A percentile compares a stretch with the other conserved stretches of the same genome.
Conservation (phyloP, 352 stramenopile species). For the Stramenopiles sp. region DNA sequence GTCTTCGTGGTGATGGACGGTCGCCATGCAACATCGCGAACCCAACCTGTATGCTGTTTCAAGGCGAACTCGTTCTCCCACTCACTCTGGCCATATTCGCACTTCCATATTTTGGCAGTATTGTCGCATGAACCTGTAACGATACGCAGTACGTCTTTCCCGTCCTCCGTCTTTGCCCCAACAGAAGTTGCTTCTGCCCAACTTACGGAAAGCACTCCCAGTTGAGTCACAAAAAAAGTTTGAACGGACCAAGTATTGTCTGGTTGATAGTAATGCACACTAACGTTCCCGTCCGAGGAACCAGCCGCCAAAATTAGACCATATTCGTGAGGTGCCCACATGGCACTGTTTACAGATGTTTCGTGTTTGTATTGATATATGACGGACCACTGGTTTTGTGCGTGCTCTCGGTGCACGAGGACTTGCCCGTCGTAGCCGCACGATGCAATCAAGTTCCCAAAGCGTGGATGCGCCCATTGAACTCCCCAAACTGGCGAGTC, state of each 20-base stretch:
- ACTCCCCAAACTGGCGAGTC: constrained; percentile 94
- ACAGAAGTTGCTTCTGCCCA: neutral
- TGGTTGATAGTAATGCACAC: constrained; percentile 49
- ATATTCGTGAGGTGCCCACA: constrained; percentile 89
- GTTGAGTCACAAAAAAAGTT: neutral
- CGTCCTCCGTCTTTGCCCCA: constrained; percentile 21
- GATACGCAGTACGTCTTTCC: constrained; percentile 37
- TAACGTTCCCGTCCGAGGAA: constrained; percentile 81
- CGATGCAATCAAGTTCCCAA: constrained; percentile 78
- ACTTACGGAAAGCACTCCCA: constrained; percentile 32
- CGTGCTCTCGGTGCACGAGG: constrained; percentile 83
- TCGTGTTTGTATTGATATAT: constrained; percentile 64
- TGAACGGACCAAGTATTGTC: constrained; percentile 11
- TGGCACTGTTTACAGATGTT: constrained; percentile 69
- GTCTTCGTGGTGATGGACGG: too few relatives aligned
- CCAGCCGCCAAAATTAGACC: constrained; percentile 68
- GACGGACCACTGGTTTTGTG: constrained; percentile 71
- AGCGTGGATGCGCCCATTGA: constrained; percentile 93
- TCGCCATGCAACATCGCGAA: constrained; percentile 90
- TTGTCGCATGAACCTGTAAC: constrained; percentile 94
- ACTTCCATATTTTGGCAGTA: constrained; percentile 83
- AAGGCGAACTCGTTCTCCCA: too few relatives aligned
- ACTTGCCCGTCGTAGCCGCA: constrained; percentile 94
- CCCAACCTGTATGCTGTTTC: constrained; percentile 37
- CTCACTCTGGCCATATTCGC: too few relatives aligned